phyloP scores from a whole-genome alignment of 768 basidiomycete species.

The Clitopilus passeckerianus region DNA sequence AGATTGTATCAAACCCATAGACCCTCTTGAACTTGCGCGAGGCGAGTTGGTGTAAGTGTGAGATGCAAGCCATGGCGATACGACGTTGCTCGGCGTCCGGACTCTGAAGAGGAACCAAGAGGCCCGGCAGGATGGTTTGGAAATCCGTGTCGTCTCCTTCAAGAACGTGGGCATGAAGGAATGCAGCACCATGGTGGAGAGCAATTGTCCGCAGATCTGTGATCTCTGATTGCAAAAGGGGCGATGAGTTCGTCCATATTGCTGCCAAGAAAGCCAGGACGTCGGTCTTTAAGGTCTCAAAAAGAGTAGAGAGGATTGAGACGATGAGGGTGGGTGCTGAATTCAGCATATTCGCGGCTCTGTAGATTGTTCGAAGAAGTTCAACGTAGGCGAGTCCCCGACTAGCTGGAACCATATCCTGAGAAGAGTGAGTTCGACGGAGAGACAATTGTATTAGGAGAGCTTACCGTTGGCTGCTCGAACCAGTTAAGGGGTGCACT shows the following conservation, averaged over 20 bases:
- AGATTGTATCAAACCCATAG: conserved; percentile 72
- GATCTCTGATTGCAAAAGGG: not conserved
- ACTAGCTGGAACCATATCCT: no score
- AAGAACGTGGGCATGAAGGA: conserved; percentile 66
- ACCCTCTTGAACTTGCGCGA: conserved; percentile 45
- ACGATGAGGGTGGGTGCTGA: conserved; percentile 45
- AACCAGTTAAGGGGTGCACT: conserved; percentile 50
- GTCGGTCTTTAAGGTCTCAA: conserved; percentile 64
- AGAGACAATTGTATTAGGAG: not conserved
- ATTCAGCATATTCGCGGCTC: conserved; percentile 53
- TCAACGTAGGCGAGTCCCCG: conserved; percentile 41
- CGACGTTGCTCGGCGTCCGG: conserved; percentile 34
- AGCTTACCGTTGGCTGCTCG: not conserved
- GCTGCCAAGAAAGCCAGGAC: conserved; percentile 79
- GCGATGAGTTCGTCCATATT: conserved; percentile 41
- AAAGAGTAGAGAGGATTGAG: conserved; percentile 56
- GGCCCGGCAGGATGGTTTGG: conserved; percentile 68
- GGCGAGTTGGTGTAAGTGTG: conserved; percentile 34
- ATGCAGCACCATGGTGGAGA: conserved; percentile 72
- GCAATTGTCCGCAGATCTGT: conserved; percentile 45
- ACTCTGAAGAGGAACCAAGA: conserved; percentile 59
- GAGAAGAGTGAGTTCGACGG: no score
- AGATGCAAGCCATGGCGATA: conserved; percentile 54
- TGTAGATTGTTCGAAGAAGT: conserved; percentile 66
- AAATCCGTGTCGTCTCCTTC: conserved; percentile 63